Evolutionary conservation across 2,329 filamentous ascomycete genomes (phyloP).

Genomic region (Pseudocercospora eumusae): DNA sequence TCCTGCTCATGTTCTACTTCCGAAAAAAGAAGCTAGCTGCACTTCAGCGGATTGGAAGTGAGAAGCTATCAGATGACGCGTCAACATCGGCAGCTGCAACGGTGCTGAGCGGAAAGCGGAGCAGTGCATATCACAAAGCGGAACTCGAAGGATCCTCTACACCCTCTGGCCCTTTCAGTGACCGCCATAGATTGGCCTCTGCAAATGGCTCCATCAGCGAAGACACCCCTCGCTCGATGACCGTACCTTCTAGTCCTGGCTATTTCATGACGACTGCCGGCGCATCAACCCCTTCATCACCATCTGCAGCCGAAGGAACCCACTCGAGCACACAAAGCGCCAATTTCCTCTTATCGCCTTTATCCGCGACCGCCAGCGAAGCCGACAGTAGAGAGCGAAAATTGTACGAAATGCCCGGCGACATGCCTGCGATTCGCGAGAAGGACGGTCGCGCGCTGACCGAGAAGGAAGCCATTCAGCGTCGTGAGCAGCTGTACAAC

Average conservation of each 20-base stretch:
- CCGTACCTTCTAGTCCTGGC: conserved; percentile 18
- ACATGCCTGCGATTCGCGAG: conserved; percentile 56
- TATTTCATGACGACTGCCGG: conserved; percentile 22
- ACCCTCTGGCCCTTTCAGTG: conserved; percentile 18
- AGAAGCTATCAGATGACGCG: conserved; percentile 10
- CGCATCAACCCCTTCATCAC: conserved; percentile 24
- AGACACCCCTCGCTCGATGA: conserved; percentile 12
- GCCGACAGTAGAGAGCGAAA: conserved; percentile 34
- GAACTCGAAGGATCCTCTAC: conserved; percentile 43
- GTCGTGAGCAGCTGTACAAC: conserved; percentile 50
- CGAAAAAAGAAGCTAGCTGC: conserved; percentile 25
- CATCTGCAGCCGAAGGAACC: conserved; percentile 33
- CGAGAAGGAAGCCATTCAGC: conserved; percentile 52
- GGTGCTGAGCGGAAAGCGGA: conserved; percentile 13
- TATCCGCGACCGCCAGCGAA: conserved; percentile 30
- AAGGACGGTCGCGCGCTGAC: conserved; percentile 50
- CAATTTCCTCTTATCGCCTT: conserved; percentile 27
- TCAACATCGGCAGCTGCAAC: conserved; percentile 8
- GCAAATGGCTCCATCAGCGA: conserved; percentile 20
- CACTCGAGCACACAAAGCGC: conserved; percentile 30
- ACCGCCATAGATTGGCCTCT: conserved; percentile 28
- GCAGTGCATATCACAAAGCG: conserved; percentile 48
- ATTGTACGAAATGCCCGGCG: conserved; percentile 56
- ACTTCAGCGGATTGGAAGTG: conserved; percentile 19
- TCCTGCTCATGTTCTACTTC: conserved; percentile 39